Conservation (phyloP, 2,329 filamentous ascomycete genomes). For the Pseudocercospora cruenta region DNA sequence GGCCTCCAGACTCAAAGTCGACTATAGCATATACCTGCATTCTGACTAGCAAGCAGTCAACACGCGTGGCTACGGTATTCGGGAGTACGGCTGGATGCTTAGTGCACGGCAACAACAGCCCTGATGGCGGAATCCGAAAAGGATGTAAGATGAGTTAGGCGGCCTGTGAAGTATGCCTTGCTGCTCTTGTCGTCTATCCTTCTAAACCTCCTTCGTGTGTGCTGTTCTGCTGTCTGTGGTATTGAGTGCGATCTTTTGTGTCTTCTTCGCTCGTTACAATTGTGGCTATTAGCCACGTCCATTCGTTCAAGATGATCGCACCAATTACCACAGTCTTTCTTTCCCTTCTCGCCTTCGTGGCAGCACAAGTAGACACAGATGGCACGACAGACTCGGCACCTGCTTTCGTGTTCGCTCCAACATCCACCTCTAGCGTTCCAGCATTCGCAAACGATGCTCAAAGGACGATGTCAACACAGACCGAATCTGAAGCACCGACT, state of each 20-base stretch:
- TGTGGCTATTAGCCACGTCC: conserved; percentile 23
- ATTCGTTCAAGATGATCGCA: conserved; percentile 25
- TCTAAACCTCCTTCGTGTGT: background rate
- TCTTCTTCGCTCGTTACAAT: background rate
- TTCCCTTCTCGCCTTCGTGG: conserved; percentile 15
- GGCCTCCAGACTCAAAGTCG: background rate
- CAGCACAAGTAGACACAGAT: conserved; percentile 9
- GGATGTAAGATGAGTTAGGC: conserved; percentile 7
- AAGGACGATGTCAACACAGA: background rate
- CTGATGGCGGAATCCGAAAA: background rate
- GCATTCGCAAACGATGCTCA: background rate
- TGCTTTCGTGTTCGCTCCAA: background rate
- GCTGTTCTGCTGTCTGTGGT: background rate
- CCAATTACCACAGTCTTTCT: conserved; percentile 15
- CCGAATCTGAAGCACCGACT: background rate
- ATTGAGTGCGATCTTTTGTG: background rate
- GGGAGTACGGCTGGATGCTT: background rate
- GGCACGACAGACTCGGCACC: background rate
- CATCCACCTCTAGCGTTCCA: background rate
- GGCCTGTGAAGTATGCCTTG: background rate
- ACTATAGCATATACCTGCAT: conserved; percentile 4
- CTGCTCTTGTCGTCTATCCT: background rate
- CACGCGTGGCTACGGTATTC: conserved; percentile 3
- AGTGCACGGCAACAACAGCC: background rate
- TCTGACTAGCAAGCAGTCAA: background rate